A percentile compares a stretch with the other conserved stretches of the same genome.
These are phyloP conservation scores for Pleurotus giganteus DNA, from an alignment of 768 basidiomycete genomes.

Conservation along the genomic window DNA sequence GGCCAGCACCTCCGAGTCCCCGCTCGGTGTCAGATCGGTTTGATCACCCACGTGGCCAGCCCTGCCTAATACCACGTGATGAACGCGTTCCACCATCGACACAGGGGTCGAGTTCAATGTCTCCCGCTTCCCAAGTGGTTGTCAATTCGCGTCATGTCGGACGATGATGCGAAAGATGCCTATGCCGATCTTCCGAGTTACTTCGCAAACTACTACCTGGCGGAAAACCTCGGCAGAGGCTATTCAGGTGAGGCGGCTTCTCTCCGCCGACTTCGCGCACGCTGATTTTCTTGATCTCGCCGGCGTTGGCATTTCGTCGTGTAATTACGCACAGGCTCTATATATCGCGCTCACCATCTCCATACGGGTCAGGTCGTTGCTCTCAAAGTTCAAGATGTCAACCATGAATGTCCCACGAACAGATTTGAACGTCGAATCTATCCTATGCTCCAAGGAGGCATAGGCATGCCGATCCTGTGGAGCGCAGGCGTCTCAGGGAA, in stretches of 20 bases:
- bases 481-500: constrained; percentile 53
- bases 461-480: constrained; percentile 74
- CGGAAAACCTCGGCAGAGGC: constrained; percentile 62
- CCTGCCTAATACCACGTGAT: not conserved
- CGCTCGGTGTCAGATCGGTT: no score
- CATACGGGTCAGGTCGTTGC: constrained; percentile 61
- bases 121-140: not conserved
- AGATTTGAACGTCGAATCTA: constrained; percentile 68
- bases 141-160: not conserved
- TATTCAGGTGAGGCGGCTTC: constrained; percentile 53
- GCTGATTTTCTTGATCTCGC: constrained; percentile 5
- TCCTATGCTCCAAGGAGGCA: constrained; percentile 66
- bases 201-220: constrained; percentile 64
- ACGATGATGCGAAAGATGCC: not conserved
- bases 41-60: not conserved
- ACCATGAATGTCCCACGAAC: constrained; percentile 78
- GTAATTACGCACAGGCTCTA: constrained; percentile 60
- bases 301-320: not conserved
- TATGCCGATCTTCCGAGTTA: constrained; percentile 25
- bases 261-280: not conserved
- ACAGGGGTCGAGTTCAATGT: not conserved
- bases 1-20: no score
- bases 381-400: constrained; percentile 66
- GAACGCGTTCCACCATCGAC: not conserved
- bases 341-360: constrained; percentile 60